Conservation (phyloP, 2,329 filamentous ascomycete species). For the Paracoccidioides lutzii region DNA sequence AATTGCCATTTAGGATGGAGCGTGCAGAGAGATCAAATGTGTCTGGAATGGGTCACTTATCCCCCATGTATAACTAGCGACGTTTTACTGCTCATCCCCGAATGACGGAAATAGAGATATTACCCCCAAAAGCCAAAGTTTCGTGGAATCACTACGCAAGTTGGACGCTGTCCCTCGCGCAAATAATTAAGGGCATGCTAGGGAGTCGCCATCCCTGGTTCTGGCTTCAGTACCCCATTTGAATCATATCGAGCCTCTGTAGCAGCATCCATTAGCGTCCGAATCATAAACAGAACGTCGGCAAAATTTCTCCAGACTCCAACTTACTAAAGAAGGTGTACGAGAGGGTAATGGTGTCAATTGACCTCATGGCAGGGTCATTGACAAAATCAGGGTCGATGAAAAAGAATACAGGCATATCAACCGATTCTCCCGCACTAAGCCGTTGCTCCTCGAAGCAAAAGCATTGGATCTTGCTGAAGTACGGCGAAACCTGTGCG, state of each 20-base stretch:
- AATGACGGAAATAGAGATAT: neutral
- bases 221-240: constrained; percentile 54
- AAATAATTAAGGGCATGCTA: neutral
- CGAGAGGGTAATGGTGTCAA: constrained; percentile 88
- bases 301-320: constrained; percentile 1
- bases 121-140: neutral
- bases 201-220: constrained; percentile 23
- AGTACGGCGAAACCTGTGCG: constrained; percentile 89
- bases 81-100: neutral
- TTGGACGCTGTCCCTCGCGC: neutral
- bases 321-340: constrained; percentile 96
- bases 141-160: neutral
- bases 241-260: constrained; percentile 74
- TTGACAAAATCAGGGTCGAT: constrained; percentile 90
- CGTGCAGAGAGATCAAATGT: neutral
- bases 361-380: constrained; percentile 82
- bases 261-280: constrained; percentile 9
- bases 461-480: constrained; percentile 99
- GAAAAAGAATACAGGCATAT: constrained; percentile 99
- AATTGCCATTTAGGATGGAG: neutral
- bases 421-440: constrained; percentile 89
- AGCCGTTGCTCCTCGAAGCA: constrained; percentile 96
- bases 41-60: neutral
- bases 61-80: neutral
- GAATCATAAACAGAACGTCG: neutral